Evolutionary conservation across 2,329 filamentous ascomycete species (phyloP), one percentile per base, ranked within the genome.

Genomic region (Arthrobotrys sphaeroides): DNA sequence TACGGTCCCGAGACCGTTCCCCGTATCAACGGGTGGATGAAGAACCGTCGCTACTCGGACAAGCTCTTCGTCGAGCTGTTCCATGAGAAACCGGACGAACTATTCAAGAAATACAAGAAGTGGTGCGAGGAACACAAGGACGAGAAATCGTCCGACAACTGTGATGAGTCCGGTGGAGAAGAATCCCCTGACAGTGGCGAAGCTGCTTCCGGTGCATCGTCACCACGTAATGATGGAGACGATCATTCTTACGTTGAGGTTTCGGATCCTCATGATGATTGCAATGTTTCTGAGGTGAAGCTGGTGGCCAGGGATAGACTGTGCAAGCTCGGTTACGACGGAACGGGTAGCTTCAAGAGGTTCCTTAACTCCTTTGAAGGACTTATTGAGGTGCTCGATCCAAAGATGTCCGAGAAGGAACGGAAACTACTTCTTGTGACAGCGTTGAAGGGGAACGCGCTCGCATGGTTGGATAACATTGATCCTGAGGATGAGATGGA

Each of bases 61-160:
- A 83, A 88, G 61, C 88, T 95, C 82, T 91, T 91, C 93, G 83
- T 86, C 3, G 85, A 86, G 77, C 84, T 94, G 24, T 87, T 92
- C 79, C 91, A 90, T 0, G 79, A 78, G 31, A 81, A 85, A 0
- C 88, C 97, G 0, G 84, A 87, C 47, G 84, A 90, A 77, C 83
- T 97, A 28, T 97, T 92, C 91, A 83, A 85, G 18, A 89, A 92
- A 74, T 97, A 97, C 83, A 85, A 84, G 26, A 80, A 82, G 69
- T 77, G 78, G 77, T 67, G 42, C 28, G 61, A 66, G 26, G 60
- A 67, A 16, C 61, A 36, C 13, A 45, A 51, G 18, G 62, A 57
- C 5, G 53, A 62, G 26, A 24, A 40, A 18, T 38, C 20, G n/a
- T 28, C 22, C 7, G 49, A 61, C 33, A 9, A 20, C 57, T 51